These are phyloP conservation scores for Phytophthora agathidicida DNA, from an alignment of 352 stramenopile species.

Conservation along the genomic window DNA sequence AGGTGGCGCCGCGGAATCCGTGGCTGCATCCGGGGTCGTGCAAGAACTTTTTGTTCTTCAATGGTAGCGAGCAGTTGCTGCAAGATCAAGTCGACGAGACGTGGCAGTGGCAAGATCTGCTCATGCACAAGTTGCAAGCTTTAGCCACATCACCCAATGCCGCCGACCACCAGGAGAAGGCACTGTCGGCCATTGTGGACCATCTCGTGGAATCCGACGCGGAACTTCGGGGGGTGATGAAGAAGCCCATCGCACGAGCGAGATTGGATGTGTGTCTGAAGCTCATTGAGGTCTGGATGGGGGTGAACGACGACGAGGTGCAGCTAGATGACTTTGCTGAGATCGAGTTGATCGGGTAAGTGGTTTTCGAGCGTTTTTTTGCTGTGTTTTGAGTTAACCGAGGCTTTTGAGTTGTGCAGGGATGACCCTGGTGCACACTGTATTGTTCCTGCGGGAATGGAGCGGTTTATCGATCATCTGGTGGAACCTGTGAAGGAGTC, in stretches of 20 bases:
- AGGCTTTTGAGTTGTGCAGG: too few relatives aligned
- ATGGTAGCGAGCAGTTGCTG: conserved; percentile 29
- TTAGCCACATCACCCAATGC: conserved; percentile 33
- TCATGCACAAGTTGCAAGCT: conserved; percentile 51
- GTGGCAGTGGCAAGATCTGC: conserved; percentile 49
- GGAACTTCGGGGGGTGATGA: conserved; percentile 24
- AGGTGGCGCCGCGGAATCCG: conserved; percentile 59
- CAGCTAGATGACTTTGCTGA: conserved; percentile 67
- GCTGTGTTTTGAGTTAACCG: neutral
- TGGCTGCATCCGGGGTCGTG: conserved; percentile 61
- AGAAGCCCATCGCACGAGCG: conserved; percentile 25
- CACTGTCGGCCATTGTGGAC: conserved; percentile 45
- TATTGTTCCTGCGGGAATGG: conserved; percentile 57
- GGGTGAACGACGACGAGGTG: conserved; percentile 47
- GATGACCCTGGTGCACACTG: conserved; percentile 59
- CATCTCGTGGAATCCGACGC: conserved; percentile 28
- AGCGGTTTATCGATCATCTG: conserved; percentile 52
- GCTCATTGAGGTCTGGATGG: conserved; percentile 68
- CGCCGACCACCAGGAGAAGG: conserved; percentile 15
- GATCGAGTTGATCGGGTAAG: conserved; percentile 58
- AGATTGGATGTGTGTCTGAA: conserved; percentile 49
- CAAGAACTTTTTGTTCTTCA: conserved; percentile 53
- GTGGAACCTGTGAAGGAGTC: conserved; percentile 31
- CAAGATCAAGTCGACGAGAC: conserved; percentile 41
- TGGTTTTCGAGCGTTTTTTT: neutral